Evolutionary conservation across 495 filamentous ascomycete species (phyloP), one percentile per base, ranked within the genome.

Genomic region (Podospora tetraspora): DNA sequence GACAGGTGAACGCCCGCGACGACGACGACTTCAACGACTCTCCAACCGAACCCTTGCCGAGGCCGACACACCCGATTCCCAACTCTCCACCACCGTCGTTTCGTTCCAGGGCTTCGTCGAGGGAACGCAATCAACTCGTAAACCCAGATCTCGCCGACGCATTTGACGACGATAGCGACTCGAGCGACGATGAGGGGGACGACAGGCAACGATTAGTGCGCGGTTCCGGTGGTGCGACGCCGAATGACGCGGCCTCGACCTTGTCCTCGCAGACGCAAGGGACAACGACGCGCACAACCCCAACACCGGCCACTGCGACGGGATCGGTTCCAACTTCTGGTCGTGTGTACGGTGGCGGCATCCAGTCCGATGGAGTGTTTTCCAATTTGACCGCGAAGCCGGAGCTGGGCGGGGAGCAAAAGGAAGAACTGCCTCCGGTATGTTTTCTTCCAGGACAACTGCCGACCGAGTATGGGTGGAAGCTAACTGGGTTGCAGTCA

Each of bases 31-130:
- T 52, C 19, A 19, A 76, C 66, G 76, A 81, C 43, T 75, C 79
- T 57, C 81, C 83, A 22, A 69, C 68, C 23, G 60, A 68, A 24
- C 64, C 77, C 62, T 70, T 70, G 65, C 73, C 75, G 67, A 77
- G 70, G 66, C 76, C 72, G 66, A 76, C 70, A 68, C 79, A 75
- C 65, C 76, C 83, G 29, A 87, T 90, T 63, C 91, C 93, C 24
- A 87, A 84, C 74, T 98, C 96, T 66, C 93, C 95, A 58, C 94
- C 96, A 22, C 95, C 96, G 23, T 97, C 96, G 11, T 99, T 97
- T 78, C 92, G 86, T 73, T 97, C 94, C 57, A 87, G 91, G 65
- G 87, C 88, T 1, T 91, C 92, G 1, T 96, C 93, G 8, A 83
- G 84, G 72, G 82, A 85, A 59, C 71, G 69, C 64, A 68, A 75